Evolutionary conservation across 2,329 filamentous ascomycete species (phyloP), one percentile per base, ranked within the genome.

Genomic region (Periconia digitata): DNA sequence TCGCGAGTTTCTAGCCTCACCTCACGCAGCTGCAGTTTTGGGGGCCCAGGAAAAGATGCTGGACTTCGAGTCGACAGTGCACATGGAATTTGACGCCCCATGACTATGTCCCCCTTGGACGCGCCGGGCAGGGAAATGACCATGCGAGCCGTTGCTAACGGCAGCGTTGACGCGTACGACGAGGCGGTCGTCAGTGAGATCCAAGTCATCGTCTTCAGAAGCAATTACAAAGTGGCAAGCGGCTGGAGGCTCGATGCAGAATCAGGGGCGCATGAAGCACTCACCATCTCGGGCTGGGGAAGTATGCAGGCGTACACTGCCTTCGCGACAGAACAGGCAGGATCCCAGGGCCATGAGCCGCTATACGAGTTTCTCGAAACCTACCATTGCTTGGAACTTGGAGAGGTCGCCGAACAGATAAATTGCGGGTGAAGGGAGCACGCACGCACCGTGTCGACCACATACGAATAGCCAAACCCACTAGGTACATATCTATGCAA

Each of bases 11-110:
- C 59, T 67, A 8, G 58, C 57, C 21, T 67, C 63, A 40, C 54
- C 62, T 39, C 39, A 52, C 47, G 49, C 56, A 56, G 41, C 49
- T 59, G 56, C 63, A 50, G 39, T 67, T 44, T 54, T 69, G 18
- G 60, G 57, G 50, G 53, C 61, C 40, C 62, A 68, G 54, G 63
- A 67, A 34, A 46, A 55, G 12, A 52, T 64, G 45, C 59, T 67
- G 8, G 54, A 63, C 13, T 66, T 69, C 43, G 47, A 56, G 51
- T 68, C 63, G 64, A 56, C 57, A 12, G 39, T 66, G 22, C 63
- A 66, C 39, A 49, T 66, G 47, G 53, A 3, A 59, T 32, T 43
- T 66, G 10, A 53, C n/a, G 60, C 39, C 47, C 45, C 24, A 60
- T 58, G 46, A 40, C 40, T 39, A 54, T 53, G 34, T 52, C 63